These are phyloP conservation scores for Dacryopinax spathularia DNA, from an alignment of 768 basidiomycete species.

Conservation along the genomic window DNA sequence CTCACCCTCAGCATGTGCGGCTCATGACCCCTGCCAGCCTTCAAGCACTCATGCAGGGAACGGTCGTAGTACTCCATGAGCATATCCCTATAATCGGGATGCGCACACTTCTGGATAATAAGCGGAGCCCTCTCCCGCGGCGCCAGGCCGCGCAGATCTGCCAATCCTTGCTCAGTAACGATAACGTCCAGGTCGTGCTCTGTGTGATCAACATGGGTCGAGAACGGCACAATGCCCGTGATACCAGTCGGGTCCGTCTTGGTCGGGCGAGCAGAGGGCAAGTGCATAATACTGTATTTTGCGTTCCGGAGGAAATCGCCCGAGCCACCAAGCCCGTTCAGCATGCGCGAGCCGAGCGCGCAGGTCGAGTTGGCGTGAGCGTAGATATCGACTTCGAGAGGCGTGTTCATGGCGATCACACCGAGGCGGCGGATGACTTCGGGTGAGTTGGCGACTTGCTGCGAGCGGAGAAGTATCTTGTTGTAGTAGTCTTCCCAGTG, in stretches of 20 bases:
- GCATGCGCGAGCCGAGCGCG: conserved; percentile 19
- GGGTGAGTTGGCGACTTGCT: conserved; percentile 19
- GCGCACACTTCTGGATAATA: conserved; percentile 20
- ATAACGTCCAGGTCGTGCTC: conserved; percentile 12
- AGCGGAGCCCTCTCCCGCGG: conserved; percentile 19
- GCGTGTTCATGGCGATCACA: conserved; percentile 18
- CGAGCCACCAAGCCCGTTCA: conserved; percentile 17
- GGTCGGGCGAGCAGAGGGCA: conserved; percentile 14
- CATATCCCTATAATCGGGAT: conserved; percentile 18
- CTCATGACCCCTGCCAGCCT: conserved; percentile 15
- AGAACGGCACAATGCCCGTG: conserved; percentile 20
- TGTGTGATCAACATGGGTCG: conserved; percentile 18
- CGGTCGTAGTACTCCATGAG: conserved; percentile 19
- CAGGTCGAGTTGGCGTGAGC: conserved; percentile 19
- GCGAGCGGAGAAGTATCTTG: conserved; percentile 17
- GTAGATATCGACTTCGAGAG: conserved; percentile 20
- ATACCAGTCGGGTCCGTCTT: conserved; percentile 21
- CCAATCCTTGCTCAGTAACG: conserved; percentile 22
- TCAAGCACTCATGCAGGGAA: conserved; percentile 17
- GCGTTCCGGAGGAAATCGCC: conserved; percentile 21
- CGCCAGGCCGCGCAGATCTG: conserved; percentile 18
- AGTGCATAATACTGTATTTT: conserved; percentile 18
- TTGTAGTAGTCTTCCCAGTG: conserved; percentile 16
- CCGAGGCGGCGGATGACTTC: conserved; percentile 22
- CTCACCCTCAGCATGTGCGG: conserved; percentile 17